Evolutionary conservation across 768 basidiomycete species (phyloP), one percentile per base, ranked within the genome.

Genomic region (Nidularia pulvinata): DNA sequence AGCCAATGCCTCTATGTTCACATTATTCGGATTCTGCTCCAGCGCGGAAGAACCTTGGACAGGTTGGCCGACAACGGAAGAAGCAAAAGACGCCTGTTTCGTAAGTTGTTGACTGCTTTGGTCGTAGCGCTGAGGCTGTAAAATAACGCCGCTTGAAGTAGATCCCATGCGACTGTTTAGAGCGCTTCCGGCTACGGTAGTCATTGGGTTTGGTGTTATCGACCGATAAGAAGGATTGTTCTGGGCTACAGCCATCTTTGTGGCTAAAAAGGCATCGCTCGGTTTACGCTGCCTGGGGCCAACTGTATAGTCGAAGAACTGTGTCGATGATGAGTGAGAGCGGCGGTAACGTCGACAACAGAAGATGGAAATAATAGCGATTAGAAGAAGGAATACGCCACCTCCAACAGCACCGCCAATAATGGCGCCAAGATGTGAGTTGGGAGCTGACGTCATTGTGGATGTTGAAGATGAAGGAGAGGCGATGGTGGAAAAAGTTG

Each of bases 341-440:
- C 45, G 30, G 54, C 55, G 30, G 44, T 54, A 7, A 33, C 54
- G 48, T 54, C 55, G 33, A 42, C 53, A 44, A 54, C 52, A 45
- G 55, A 54, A 19, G 52, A 55, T 7, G 48, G 33, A 65, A 48
- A 46, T 55, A 49, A 34, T 34, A 7, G 45, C 33, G 5, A 54
- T 11, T 33, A 54, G 32, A 4, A 51, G 16, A 32, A 59, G 13
- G 30, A 60, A 48, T 30, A 56, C 13, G 2, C 52, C 51, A 14
- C 54, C 59, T 7, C 59, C 64, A 13, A 61, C 55, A 7, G 58
- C 53, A 6, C 60, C 64, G 0, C 65, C 65, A 7, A 65, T 55
- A 5, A 63, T 54, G n/a, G 55, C 60, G 13, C 55, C 14, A 4
- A 25, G 49, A 32, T 54, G 16, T 54, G 25, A 54, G 35, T 9